Conservation (phyloP, 257 asterid genomes). For the Ajuga chamaepitys region DNA sequence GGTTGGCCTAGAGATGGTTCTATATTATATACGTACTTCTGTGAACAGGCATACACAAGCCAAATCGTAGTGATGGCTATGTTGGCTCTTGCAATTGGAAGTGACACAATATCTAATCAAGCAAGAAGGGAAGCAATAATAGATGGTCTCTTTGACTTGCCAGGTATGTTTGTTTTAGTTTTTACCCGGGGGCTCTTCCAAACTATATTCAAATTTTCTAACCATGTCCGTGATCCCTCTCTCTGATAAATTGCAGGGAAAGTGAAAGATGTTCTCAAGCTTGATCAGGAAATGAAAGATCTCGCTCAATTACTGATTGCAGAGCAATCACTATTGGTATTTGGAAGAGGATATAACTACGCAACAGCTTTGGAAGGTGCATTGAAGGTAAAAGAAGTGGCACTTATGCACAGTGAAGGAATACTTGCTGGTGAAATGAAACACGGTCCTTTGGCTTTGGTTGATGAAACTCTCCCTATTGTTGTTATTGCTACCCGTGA, state of each 20-base stretch:
- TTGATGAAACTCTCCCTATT: conserved; percentile 86
- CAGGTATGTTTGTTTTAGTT: conserved; percentile 42
- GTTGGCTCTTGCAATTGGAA: conserved; percentile 93
- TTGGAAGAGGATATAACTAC: conserved; percentile 90
- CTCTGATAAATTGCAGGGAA: conserved; percentile 37
- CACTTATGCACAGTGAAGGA: conserved; percentile 98
- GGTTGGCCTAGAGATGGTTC: background rate
- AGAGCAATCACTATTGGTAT: conserved; percentile 87
- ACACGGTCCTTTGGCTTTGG: conserved; percentile 92
- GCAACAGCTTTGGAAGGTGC: conserved; percentile 98
- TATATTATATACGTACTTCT: conserved; percentile 14
- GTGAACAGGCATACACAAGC: conserved; percentile 84
- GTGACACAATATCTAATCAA: conserved; percentile 66
- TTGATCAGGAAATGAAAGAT: conserved; percentile 81
- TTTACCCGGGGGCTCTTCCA: background rate
- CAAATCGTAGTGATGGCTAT: conserved; percentile 96
- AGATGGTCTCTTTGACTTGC: conserved; percentile 77
- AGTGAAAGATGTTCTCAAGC: conserved; percentile 85
- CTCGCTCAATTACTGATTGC: conserved; percentile 69
- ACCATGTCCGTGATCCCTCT: background rate
- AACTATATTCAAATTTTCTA: background rate
- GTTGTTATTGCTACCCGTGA: conserved; percentile 89
- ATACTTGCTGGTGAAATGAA: conserved; percentile 98
- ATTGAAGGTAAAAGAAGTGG: conserved; percentile 91
- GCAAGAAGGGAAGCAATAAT: conserved; percentile 77